Base-by-base conservation (phyloP, 257 asterid genomes). In the Cynanchum wilfordii region DNA sequence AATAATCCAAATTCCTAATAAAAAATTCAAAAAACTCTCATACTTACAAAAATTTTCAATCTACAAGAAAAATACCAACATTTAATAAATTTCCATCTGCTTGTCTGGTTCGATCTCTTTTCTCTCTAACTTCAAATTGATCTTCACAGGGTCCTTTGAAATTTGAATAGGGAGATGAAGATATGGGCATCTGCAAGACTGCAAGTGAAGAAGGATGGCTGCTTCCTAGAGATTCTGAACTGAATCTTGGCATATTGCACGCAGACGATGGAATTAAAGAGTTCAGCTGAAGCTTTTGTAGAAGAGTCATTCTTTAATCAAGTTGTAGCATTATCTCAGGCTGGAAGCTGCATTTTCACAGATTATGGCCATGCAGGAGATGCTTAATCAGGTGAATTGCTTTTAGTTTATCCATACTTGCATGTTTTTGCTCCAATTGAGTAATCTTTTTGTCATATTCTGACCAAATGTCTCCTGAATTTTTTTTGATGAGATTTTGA, bases 141-240 rank as follows among this genome's bases (percentile, higher is more conserved):
- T 72, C 40, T 70, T 45, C 66, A 29, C 88, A 95, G 99, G 98
- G 99, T 27, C 93, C 96, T 62, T 84, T 90, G n/a, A n/a, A n/a
- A n/a, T n/a, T n/a, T n/a, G 66, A 95, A 95, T 81, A 87, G 89
- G 75, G 99, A 91, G 79, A 42, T 91, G 58, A 94, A 89, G 82
- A 88, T 92, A 67, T 95, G 99, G 99, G 83, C 85, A 68, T 92
- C 97, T 79, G 84, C 87, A n/a, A n/a, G n/a, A n/a, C n/a, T n/a
- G n/a, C n/a, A 60, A 88, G 97, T 86, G 98, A 92, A 81, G 99
- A 95, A 79, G 99, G 99, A 24, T 92, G 97, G 97, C 84, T 95
- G 83, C 98, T 90, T 78, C 92, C 98, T 42, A 89, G 92, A 77
- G 96, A 90, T 77, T 88, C 90, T 42, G 99, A n/a, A n/a, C n/a